Conservation (phyloP, 2,329 filamentous ascomycete genomes). For the Domatiomyces globalis region DNA sequence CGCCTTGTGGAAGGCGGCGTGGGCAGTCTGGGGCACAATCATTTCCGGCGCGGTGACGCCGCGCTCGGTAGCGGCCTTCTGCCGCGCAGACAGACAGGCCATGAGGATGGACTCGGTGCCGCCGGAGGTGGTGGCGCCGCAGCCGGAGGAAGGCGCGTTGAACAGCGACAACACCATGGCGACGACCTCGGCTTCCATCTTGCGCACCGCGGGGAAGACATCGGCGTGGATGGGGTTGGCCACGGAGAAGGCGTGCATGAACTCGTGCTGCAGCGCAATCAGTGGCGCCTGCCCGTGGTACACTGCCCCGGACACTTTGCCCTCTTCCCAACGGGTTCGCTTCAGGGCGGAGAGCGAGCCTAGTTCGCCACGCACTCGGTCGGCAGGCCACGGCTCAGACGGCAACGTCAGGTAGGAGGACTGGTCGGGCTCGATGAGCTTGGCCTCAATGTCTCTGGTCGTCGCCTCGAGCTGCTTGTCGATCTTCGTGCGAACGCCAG, state of each 20-base stretch:
- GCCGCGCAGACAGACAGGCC: slow-evolving; percentile 78
- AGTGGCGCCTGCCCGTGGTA: slow-evolving; percentile 84
- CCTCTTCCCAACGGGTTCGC: slow-evolving; percentile 94
- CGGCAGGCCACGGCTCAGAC: slow-evolving; percentile 66
- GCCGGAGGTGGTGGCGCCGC: slow-evolving; percentile 79
- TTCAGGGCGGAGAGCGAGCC: slow-evolving; percentile 69
- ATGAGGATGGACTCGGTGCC: slow-evolving; percentile 95
- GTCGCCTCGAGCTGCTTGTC: slow-evolving; percentile 71
- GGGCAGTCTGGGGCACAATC: slow-evolving; percentile 88
- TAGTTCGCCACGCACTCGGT: slow-evolving; percentile 67
- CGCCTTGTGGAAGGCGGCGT: slow-evolving; percentile 94
- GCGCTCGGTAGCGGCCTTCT: slow-evolving; percentile 75
- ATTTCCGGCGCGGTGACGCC: slow-evolving; percentile 90
- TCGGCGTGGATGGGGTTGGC: slow-evolving; percentile 95
- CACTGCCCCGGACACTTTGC: slow-evolving; percentile 82
- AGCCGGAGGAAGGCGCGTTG: slow-evolving; percentile 71
- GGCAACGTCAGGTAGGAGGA: slow-evolving; percentile 64
- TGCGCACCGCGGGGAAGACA: slow-evolving; percentile 91
- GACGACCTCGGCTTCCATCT: slow-evolving; percentile 98
- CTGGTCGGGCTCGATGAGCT: slow-evolving; percentile 64
- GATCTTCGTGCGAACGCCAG: slow-evolving; percentile 74
- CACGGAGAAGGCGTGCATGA: slow-evolving; percentile 87
- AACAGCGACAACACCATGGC: slow-evolving; percentile 85
- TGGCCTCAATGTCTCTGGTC: slow-evolving; percentile 64
- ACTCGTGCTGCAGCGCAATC: slow-evolving; percentile 73